Percentiles rank a stretch among this genome's conserved stretches.
Conservation (phyloP, 2,329 filamentous ascomycete genomes). For the Ophiocordyceps robertsii region DNA sequence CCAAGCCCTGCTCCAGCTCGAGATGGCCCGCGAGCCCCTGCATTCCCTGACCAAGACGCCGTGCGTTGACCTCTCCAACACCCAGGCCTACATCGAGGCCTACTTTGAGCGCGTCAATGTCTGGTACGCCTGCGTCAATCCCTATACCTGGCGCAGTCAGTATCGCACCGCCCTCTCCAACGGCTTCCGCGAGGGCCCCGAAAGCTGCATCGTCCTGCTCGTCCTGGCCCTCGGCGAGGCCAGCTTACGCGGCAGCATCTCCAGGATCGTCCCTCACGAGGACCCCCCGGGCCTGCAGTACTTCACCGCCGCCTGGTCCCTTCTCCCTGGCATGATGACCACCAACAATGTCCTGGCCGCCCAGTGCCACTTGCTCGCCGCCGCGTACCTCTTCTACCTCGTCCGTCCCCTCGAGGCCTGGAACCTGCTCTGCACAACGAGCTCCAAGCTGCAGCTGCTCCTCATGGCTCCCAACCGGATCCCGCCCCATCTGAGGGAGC, state of each 20-base stretch:
- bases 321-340: conserved; percentile 68
- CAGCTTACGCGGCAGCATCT: conserved; percentile 63
- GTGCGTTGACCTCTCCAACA: conserved; percentile 60
- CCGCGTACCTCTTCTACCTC: conserved; percentile 72
- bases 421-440: conserved; percentile 67
- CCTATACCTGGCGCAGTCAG: conserved; percentile 64
- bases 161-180: conserved; percentile 64
- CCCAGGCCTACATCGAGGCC: conserved; percentile 59
- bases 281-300: conserved; percentile 66
- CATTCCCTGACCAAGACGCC: conserved; percentile 50
- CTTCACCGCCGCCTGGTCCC: conserved; percentile 67
- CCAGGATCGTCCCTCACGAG: conserved; percentile 51
- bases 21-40: conserved; percentile 68
- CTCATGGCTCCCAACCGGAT: conserved; percentile 61
- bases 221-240: conserved; percentile 68
- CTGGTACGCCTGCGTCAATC: conserved; percentile 78
- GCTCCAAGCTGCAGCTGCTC: conserved; percentile 68
- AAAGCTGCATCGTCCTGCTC: conserved; percentile 70
- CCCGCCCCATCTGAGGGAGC: conserved; percentile 54
- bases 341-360: conserved; percentile 65
- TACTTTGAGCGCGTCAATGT: conserved; percentile 74
- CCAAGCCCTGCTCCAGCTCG: conserved; percentile 67
- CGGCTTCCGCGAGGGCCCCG: conserved; percentile 64
- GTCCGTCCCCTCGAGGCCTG: conserved; percentile 74
- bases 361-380: conserved; percentile 68